Evolutionary conservation across 495 filamentous ascomycete genomes (phyloP), one percentile per base, ranked within the genome.

Genomic region (Aspergillus indologenus): DNA sequence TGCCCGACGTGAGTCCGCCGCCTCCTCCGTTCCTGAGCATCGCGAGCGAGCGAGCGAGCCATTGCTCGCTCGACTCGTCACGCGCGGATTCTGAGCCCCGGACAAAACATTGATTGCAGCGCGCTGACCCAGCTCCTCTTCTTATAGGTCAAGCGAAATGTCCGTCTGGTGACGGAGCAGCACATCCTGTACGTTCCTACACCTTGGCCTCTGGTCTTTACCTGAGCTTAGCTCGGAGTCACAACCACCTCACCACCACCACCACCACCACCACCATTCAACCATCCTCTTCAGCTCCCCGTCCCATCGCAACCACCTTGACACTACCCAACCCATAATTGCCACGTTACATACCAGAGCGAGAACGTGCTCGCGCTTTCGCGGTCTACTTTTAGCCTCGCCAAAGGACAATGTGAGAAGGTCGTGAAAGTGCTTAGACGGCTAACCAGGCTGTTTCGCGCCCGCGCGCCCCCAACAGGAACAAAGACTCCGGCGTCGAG

Each of bases 131-230:
- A 11, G 11, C 11, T 31, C 34, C 26, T 51, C 18, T 46, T 29
- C 24, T 9, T 58, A 52, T 52, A 92, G 89, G 81, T 92, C 69
- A 90, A 96, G 79, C 86, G 94, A 59, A 90, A 81, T 58, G 82
- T 98, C 71, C 92, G 93, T 81, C 83, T 98, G 74, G 82, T 97
- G 60, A 98, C 94, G 23, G 87, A 92, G 74, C 93, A 97, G 73
- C 83, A 85, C 59, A 83, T 90, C 71, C 87, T 92, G 91, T 95
- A 85, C 72, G 90, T 84, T 65, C 53, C 5, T 58, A 48, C 53
- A 19, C 53, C 31, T 42, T 40, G 24, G 18, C 34, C 55, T 48
- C 50, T 19, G 42, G 22, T 18, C 24, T 40, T 40, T 4, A 26
- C 26, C n/a, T 43, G 9, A 29, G 31, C n/a, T 22, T 20, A 21